These are phyloP conservation scores for Candida freyschussii DNA, from an alignment of 1,139 yeast species.

Conservation along the genomic window DNA sequence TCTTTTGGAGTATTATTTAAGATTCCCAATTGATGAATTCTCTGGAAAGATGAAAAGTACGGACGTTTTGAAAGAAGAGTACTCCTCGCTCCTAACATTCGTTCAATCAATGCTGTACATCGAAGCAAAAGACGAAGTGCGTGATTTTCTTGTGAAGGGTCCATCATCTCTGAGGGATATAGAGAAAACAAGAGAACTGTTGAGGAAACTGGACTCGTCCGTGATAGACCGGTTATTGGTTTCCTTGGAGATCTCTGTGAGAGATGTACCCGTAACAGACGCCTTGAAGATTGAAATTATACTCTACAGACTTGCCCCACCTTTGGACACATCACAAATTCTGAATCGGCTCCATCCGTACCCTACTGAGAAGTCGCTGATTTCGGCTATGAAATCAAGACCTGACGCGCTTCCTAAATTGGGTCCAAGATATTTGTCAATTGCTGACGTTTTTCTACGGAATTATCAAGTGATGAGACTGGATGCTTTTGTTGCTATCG, in stretches of 20 bases:
- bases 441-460: conserved; percentile 33
- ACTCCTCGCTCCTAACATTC: conserved; percentile 16
- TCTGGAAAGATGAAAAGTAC: conserved; percentile 30
- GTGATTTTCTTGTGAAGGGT: conserved; percentile 4
- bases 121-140: conserved; percentile 4
- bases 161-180: conserved; percentile 3
- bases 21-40: conserved; percentile 41
- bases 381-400: neutral
- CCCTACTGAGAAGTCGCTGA: conserved; percentile 3
- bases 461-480: conserved; percentile 21
- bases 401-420: conserved; percentile 7
- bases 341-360: neutral
- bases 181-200: neutral
- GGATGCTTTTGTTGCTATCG: conserved; percentile 24
- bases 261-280: neutral
- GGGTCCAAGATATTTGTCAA: conserved; percentile 31
- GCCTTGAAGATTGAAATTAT: conserved; percentile 3
- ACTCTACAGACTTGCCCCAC: neutral
- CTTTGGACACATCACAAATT: conserved; percentile 3
- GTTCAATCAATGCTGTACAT: conserved; percentile 16
- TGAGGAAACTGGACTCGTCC: conserved; percentile 3
- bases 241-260: conserved; percentile 1
- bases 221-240: conserved; percentile 5
- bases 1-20: conserved; percentile 28
- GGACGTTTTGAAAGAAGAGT: conserved; percentile 16